Percentiles rank a stretch among this genome's conserved stretches.
These are phyloP conservation scores for Vanilla planifolia DNA, from an alignment of 106 monocot genomes.

Conservation along the genomic window DNA sequence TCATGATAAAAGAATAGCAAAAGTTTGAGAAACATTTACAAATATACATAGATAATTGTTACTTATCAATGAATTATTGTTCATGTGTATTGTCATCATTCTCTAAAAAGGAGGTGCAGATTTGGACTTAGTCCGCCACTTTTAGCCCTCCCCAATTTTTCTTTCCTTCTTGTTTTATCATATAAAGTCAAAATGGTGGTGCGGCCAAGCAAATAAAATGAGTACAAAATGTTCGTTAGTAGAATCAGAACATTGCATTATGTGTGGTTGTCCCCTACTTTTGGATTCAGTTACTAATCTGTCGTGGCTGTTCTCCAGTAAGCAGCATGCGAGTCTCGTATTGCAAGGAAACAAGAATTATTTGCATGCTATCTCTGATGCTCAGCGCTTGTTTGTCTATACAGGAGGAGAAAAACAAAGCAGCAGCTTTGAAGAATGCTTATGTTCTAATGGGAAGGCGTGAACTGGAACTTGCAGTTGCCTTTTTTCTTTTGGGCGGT, in stretches of 20 bases:
- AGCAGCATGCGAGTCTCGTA: neutral
- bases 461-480: slow-evolving; percentile 81
- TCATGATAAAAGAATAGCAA: no score
- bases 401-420: slow-evolving; percentile 76
- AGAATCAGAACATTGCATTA: neutral
- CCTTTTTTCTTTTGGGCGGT: slow-evolving; percentile 89
- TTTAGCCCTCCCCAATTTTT: neutral
- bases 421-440: slow-evolving; percentile 97
- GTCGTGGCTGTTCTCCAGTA: neutral
- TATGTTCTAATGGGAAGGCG: slow-evolving; percentile 98
- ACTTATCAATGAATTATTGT: no score
- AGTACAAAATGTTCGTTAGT: neutral
- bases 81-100: no score
- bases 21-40: no score
- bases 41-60: no score
- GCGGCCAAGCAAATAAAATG: neutral
- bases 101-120: no score
- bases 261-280: neutral
- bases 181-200: neutral
- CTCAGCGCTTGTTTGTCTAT: neutral
- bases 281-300: neutral
- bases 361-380: neutral
- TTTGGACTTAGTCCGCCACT: neutral
- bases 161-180: neutral
- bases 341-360: neutral